phyloP scores from a whole-genome alignment of 352 stramenopile genomes.

The Elongisporangium anandrum region DNA sequence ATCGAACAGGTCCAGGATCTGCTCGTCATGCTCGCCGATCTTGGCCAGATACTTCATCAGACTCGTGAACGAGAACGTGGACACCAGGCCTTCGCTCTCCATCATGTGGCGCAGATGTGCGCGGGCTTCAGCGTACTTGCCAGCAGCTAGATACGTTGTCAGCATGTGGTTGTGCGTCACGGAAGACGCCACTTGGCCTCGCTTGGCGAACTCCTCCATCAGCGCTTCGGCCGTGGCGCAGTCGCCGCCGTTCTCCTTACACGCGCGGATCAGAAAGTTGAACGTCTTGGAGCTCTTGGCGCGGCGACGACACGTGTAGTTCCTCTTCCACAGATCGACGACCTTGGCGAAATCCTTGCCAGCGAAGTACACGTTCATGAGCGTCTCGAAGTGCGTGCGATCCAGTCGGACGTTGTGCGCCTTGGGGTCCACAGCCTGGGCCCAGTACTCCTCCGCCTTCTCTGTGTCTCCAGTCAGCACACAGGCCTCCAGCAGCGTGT shows the following conservation, averaged over 20 bases:
- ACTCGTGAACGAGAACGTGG: conserved; percentile 68
- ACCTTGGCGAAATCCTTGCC: conserved; percentile 49
- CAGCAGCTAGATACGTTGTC: conserved; percentile 48
- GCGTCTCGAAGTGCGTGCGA: conserved; percentile 64
- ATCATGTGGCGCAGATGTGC: conserved; percentile 47
- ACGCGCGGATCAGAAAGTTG: conserved; percentile 74
- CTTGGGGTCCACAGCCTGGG: conserved; percentile 25
- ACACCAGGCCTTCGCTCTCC: conserved; percentile 32
- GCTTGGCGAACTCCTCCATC: conserved; percentile 55
- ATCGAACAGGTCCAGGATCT: conserved; percentile 59
- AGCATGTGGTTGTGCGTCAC: conserved; percentile 80
- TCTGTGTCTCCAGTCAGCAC: conserved; percentile 30
- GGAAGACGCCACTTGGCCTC: conserved; percentile 44
- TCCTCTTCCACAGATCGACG: conserved; percentile 49
- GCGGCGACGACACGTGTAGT: conserved; percentile 53
- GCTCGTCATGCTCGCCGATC: conserved; percentile 17
- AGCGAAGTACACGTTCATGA: conserved; percentile 66
- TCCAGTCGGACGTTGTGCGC: conserved; percentile 46
- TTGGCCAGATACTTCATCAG: conserved; percentile 68
- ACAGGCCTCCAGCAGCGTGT: conserved; percentile 68
- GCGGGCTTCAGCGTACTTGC: conserved; percentile 42
- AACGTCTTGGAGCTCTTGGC: conserved; percentile 74
- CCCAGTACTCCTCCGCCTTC: conserved; percentile 56
- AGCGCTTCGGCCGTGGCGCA: conserved; percentile 39
- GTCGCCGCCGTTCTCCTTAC: conserved; percentile 25